Base-by-base conservation (phyloP, 768 basidiomycete genomes). In the Panus rudis region DNA sequence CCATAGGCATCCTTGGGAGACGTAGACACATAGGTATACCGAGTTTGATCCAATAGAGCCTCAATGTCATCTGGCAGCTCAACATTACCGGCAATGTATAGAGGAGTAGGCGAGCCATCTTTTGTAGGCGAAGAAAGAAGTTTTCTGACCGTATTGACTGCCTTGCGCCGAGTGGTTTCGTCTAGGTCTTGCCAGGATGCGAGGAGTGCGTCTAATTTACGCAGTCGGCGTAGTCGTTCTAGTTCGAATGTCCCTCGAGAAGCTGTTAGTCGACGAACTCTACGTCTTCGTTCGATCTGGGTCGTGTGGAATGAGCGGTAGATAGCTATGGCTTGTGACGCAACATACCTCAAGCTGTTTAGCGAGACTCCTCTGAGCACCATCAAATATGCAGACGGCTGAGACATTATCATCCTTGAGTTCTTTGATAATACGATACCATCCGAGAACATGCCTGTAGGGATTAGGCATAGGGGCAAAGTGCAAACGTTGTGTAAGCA, bases 311-410 rank as follows among this genome's bases (percentile, higher is more conserved):
- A 11, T 34, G 17, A 37, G 12, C 25, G 16, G 26, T 20, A 37
- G 37, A 33, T 6, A 37, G 26, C 11, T 31, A 27, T n/a, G 20
- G n/a, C 44, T 16, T 23, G 14, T 6, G 11, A 16, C 21, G 7
- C n/a, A 4, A 56, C 70, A 39, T 42, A 84, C 88, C 74, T 92
- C 89, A 26, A 67, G 64, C 30, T 75, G 67, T 57, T 92, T 92
- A 10, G 89, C 88, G 13, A 58, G 39, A 55, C 64, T 78, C 19
- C 88, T 75, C 45, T 75, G 64, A 47, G 73, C 72, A 10, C 88
- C 89, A 53, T 92, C 88, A 52, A 91, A 92, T 1, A 92, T 78
- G 54, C 87, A 90, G 6, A 89, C 72, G 4, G 78, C 75, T 24
- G 67, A 63, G 3, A 90, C 74, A 12, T 66, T 67, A 22, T 68